A percentile compares a stretch with the other conserved stretches of the same genome.
Conservation (phyloP, 2,329 filamentous ascomycete genomes). For the Apiospora malaysiana region DNA sequence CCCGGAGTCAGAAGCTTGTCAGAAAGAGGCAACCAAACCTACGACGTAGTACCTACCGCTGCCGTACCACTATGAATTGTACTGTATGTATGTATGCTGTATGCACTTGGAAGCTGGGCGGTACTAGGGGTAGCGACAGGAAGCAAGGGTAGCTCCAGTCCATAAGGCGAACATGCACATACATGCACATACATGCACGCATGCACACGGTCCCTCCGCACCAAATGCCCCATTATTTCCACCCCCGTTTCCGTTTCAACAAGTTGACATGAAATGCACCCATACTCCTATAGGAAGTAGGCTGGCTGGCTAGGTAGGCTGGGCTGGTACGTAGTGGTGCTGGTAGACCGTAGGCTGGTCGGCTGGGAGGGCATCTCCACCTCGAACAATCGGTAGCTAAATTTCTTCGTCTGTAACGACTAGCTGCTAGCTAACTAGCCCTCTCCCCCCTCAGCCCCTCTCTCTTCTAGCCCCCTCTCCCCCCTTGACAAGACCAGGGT, state of each 20-base stretch:
- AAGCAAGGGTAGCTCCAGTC: slow-evolving; percentile 1
- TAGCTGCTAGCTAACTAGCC: neutral
- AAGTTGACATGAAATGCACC: neutral
- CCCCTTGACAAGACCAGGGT: neutral
- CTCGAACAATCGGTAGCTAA: neutral
- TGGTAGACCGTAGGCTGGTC: neutral
- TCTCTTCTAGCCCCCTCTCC: neutral
- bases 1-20: slow-evolving; percentile 17
- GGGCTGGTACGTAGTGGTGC: neutral
- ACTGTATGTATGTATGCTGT: too few relatives aligned
- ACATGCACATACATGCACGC: too few relatives aligned
- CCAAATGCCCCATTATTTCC: neutral
- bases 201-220: neutral
- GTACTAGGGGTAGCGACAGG: neutral
- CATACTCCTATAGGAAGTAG: neutral
- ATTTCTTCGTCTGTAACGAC: neutral
- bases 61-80: too few relatives aligned
- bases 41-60: neutral
- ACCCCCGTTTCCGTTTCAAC: neutral
- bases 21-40: slow-evolving; percentile 8
- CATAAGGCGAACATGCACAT: slow-evolving; percentile 13
- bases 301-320: neutral
- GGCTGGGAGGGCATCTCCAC: neutral
- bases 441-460: neutral
- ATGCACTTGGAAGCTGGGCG: neutral